Percentiles rank a stretch among this genome's conserved stretches.
Evolutionary conservation across 2,329 filamentous ascomycete genomes (phyloP).

Genomic region (Penicillium sp.): DNA sequence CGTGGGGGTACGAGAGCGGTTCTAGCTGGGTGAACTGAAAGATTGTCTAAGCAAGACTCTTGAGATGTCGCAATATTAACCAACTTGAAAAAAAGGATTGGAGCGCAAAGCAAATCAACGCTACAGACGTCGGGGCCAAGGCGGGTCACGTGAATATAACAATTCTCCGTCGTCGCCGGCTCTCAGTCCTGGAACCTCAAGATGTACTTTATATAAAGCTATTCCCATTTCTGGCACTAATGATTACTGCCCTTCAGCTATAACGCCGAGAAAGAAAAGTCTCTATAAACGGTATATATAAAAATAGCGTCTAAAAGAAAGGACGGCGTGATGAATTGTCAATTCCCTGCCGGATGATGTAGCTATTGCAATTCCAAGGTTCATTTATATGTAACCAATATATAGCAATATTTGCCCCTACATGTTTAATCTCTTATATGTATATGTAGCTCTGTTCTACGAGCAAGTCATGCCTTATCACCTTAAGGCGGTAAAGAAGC

Average conservation of each 20-base stretch:
- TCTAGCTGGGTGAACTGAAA: neutral
- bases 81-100: constrained; percentile 5
- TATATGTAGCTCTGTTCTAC: too few species aligned
- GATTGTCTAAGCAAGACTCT: neutral
- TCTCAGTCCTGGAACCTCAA: neutral
- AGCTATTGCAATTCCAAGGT: neutral
- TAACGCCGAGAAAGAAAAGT: neutral
- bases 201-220: too few species aligned
- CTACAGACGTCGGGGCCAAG: neutral
- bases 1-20: neutral
- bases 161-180: neutral
- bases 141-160: neutral
- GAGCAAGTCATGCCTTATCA: too few species aligned
- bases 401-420: neutral
- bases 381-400: neutral
- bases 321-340: too few species aligned
- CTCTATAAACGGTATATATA: too few species aligned
- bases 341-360: neutral
- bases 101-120: constrained; percentile 6
- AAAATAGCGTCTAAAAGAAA: too few species aligned
- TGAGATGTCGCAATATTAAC: neutral
- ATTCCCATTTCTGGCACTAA: neutral
- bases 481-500: neutral
- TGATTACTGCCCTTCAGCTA: neutral
- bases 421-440: too few species aligned